Base-by-base conservation (phyloP, 2,329 filamentous ascomycete genomes). In the Intubia oerlemansii region DNA sequence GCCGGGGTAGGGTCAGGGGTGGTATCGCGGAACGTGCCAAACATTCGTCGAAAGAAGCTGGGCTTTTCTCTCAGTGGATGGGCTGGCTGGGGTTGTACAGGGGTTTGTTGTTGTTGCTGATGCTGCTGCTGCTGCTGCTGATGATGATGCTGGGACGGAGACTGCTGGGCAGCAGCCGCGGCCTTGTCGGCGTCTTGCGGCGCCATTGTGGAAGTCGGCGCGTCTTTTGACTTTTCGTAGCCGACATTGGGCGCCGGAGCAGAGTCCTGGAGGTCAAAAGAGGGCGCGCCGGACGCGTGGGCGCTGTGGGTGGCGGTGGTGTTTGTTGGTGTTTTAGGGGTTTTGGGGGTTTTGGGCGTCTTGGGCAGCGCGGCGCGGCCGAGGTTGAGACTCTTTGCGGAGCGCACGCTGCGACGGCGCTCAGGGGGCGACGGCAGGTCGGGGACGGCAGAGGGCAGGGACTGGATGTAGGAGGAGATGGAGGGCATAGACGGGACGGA, bases 41-140 rank as follows among this genome's bases (percentile, higher is more conserved):
- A 95, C 22, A 95, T 78, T 37, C 85, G 70, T 41, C 81, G 71
- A 56, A 95, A 95, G 56, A 98, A 95, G 13, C 88, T 84, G 7
- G 67, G 78, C 32, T 71, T 69, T 42, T 80, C 73, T 44, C 34
- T 19, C n/a, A 35, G 31, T 9, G 33, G 33, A 15, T 34, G 30
- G 5, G 30, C 24, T 4, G 27, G 32, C 7, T 13, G 22, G n/a
- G 25, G 31, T n/a, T n/a, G n/a, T n/a, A n/a, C n/a, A n/a, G n/a
- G n/a, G n/a, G n/a, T n/a, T n/a, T n/a, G n/a, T n/a, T n/a, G n/a
- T n/a, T n/a, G n/a, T n/a, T n/a, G n/a, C n/a, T n/a, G n/a, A n/a
- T n/a, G n/a, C n/a, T n/a, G n/a, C n/a, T n/a, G n/a, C n/a, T n/a
- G n/a, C n/a, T n/a, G n/a, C n/a, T n/a, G n/a, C n/a, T n/a, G n/a